Evolutionary conservation across 768 basidiomycete genomes (phyloP).

Genomic region (Podaxis carcinomalis): DNA sequence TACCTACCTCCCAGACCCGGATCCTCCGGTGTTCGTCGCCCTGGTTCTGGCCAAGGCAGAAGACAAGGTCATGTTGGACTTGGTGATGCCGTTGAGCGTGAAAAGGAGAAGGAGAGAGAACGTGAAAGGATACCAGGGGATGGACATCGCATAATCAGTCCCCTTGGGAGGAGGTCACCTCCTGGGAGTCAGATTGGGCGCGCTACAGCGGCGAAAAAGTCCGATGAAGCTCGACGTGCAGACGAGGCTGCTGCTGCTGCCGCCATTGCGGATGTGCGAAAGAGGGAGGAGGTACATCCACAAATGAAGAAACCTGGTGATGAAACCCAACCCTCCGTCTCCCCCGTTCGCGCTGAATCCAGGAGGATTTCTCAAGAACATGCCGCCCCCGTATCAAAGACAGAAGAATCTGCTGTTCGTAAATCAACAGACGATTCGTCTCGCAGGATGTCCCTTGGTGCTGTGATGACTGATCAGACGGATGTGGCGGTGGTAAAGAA

Average conservation of each 20-base stretch:
- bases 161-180: constrained; percentile 37
- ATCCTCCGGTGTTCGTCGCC: background rate
- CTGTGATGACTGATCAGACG: constrained; percentile 1
- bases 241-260: constrained; percentile 9
- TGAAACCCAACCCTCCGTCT: background rate
- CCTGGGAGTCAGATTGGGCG: constrained; percentile 45
- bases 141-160: constrained; percentile 24
- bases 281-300: background rate
- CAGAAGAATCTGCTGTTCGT: background rate
- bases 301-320: background rate
- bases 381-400: background rate
- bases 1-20: background rate
- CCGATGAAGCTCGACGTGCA: constrained; percentile 26
- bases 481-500: background rate
- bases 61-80: background rate
- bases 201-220: constrained; percentile 42
- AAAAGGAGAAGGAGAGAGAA: constrained; percentile 4
- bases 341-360: background rate
- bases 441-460: constrained; percentile 6
- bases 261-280: constrained; percentile 3
- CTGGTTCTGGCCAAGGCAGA: constrained; percentile 5
- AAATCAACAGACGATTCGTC: background rate
- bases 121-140: constrained; percentile 14
- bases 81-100: constrained; percentile 3
- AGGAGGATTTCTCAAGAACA: constrained; percentile 1